Base-by-base conservation (phyloP, 371 early-diverging fungal species). In the Blastocladiella emersonii region DNA sequence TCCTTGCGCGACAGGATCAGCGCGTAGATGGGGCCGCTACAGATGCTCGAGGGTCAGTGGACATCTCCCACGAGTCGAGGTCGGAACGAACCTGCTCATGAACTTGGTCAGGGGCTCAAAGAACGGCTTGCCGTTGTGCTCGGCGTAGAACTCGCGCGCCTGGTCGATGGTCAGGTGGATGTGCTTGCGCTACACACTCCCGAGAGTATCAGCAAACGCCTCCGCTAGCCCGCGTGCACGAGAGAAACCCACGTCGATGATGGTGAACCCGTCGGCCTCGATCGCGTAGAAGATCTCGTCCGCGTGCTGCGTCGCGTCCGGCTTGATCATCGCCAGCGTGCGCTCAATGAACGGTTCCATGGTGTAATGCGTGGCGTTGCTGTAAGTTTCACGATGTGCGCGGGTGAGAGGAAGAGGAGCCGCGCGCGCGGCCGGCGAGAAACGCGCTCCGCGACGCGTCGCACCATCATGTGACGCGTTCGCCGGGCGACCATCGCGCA, bases 321-420 rank as follows among this genome's bases (percentile, higher is more conserved):
- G 79, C 43, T 78, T 73, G 27, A 79, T 56, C 15, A 79, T 27
- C 32, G 76, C 57, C 23, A 79, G 66, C 6, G 68, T 61, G 12
- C 66, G 43, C 56, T 75, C 74, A 68, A 68, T 65, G 30, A 56
- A 32, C 21, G 21, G 51, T 32, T n/a, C n/a, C n/a, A n/a, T n/a
- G 34, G 57, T 34, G 2, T n/a, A n/a, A n/a, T n/a, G n/a, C n/a
- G n/a, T n/a, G n/a, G n/a, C n/a, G n/a, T n/a, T n/a, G n/a, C n/a
- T n/a, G n/a, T n/a, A n/a, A n/a, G n/a, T n/a, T n/a, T n/a, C n/a
- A n/a, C n/a, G n/a, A n/a, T n/a, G n/a, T n/a, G n/a, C n/a, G n/a
- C n/a, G n/a, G n/a, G n/a, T n/a, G n/a, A n/a, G n/a, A n/a, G n/a
- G n/a, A n/a, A n/a, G n/a, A n/a, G n/a, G n/a, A n/a, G n/a, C n/a